phyloP scores from a whole-genome alignment of 768 basidiomycete species.

The Pleurotus pulmonarius region DNA sequence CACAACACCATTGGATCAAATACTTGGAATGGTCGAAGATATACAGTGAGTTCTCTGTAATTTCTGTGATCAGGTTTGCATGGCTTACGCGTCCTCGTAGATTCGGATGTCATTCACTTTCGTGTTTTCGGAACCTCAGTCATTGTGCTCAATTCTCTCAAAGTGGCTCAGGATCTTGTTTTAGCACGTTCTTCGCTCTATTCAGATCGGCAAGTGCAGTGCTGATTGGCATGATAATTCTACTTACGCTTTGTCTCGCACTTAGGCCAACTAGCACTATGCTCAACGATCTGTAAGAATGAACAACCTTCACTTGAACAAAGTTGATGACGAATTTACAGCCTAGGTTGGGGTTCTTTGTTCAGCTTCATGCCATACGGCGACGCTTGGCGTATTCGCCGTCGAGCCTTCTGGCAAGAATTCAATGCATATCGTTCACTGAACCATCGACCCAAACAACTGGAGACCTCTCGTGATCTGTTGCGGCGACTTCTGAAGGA shows the following conservation, averaged over 20 bases:
- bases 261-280: too few species aligned
- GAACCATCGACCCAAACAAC: slow-evolving; percentile 25
- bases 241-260: too few species aligned
- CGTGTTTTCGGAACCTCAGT: slow-evolving; percentile 12
- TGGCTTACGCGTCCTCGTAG: not conserved
- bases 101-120: not conserved
- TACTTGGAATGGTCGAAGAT: slow-evolving; percentile 14
- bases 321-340: too few species aligned
- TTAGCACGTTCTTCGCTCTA: slow-evolving; percentile 24
- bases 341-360: too few species aligned
- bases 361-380: slow-evolving; percentile 25
- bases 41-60: slow-evolving; percentile 12
- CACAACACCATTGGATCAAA: slow-evolving; percentile 12
- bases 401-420: slow-evolving; percentile 36
- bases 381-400: slow-evolving; percentile 33
- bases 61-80: too few species aligned
- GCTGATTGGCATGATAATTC: too few species aligned
- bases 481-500: slow-evolving; percentile 26
- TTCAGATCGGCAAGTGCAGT: too few species aligned
- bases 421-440: slow-evolving; percentile 29
- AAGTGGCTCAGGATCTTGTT: slow-evolving; percentile 8
- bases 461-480: slow-evolving; percentile 26
- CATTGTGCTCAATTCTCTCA: slow-evolving; percentile 9
- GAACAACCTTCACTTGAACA: too few species aligned
- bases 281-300: too few species aligned